These are phyloP conservation scores for Ustilago nuda DNA, from an alignment of 1,284 basidiomycete species.

Conservation along the genomic window DNA sequence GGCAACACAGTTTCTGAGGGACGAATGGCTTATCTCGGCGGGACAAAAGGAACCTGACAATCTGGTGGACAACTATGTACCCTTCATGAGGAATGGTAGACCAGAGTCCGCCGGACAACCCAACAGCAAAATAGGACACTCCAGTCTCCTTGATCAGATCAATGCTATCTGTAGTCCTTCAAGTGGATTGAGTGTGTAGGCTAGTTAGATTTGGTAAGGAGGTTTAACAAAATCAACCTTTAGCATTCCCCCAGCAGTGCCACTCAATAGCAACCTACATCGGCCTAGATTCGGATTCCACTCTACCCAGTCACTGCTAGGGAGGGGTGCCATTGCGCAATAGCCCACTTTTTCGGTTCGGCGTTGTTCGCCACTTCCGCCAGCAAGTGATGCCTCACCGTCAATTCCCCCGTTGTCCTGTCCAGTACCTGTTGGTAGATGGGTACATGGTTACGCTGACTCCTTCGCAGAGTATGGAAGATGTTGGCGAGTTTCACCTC, in stretches of 20 bases:
- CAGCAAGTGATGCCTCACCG: slow-evolving; percentile 10
- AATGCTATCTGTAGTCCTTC: not conserved
- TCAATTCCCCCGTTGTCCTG: slow-evolving; percentile 19
- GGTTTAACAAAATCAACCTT: slow-evolving; percentile 32
- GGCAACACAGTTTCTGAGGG: slow-evolving; percentile 22
- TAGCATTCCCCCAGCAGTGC: slow-evolving; percentile 25
- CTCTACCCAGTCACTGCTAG: slow-evolving; percentile 25
- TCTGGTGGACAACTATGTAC: slow-evolving; percentile 16
- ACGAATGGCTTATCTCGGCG: slow-evolving; percentile 38
- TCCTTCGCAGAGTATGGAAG: slow-evolving; percentile 11
- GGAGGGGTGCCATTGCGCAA: slow-evolving; percentile 21
- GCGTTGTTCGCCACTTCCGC: slow-evolving; percentile 18
- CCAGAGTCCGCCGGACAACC: not conserved
- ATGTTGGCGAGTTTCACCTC: slow-evolving; percentile 38
- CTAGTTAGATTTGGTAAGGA: slow-evolving; percentile 14
- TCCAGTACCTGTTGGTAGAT: slow-evolving; percentile 28
- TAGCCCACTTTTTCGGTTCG: slow-evolving; percentile 20
- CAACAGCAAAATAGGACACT: slow-evolving; percentile 6
- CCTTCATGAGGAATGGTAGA: not conserved
- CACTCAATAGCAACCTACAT: slow-evolving; percentile 20
- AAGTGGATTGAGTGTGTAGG: not conserved
- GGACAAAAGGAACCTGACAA: slow-evolving; percentile 32
- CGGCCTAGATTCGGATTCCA: slow-evolving; percentile 43
- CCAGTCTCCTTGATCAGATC: slow-evolving; percentile 34
- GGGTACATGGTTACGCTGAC: slow-evolving; percentile 14